Percentiles rank a stretch among this genome's conserved stretches.
phyloP scores from a whole-genome alignment of 495 filamentous ascomycete species.

The Staphylotrichum longicolle region DNA sequence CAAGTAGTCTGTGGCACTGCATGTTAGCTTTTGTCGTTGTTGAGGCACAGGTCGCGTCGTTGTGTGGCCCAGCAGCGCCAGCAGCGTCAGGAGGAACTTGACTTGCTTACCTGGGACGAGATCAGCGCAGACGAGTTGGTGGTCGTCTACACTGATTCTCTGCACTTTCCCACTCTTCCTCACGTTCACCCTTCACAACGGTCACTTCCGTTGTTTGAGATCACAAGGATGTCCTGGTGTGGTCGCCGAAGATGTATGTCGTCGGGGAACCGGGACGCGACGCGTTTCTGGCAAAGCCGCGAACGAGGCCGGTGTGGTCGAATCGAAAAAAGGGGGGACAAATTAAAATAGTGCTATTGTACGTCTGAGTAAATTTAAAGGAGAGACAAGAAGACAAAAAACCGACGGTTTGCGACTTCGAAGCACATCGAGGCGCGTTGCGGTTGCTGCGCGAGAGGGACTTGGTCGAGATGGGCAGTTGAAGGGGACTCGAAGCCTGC shows the following conservation, averaged over 20 bases:
- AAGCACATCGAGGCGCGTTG: constrained; percentile 34
- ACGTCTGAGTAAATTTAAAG: constrained; percentile 29
- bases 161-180: constrained; percentile 27
- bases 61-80: constrained; percentile 15
- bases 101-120: constrained; percentile 47
- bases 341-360: constrained; percentile 31
- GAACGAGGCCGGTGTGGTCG: constrained; percentile 16
- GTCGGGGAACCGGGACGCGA: constrained; percentile 35
- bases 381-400: constrained; percentile 39
- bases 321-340: constrained; percentile 25
- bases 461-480: constrained; percentile 15
- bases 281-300: constrained; percentile 35
- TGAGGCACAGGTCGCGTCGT: neutral
- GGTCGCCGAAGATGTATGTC: neutral
- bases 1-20: constrained; percentile 22
- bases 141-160: constrained; percentile 55
- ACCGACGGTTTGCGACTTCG: constrained; percentile 21
- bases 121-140: constrained; percentile 55
- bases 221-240: no score
- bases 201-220: no score
- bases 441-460: constrained; percentile 18
- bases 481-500: constrained; percentile 27
- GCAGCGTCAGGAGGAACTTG: constrained; percentile 16
- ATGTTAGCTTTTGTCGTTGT: constrained; percentile 19
- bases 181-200: constrained; percentile 21